phyloP scores from a whole-genome alignment of 164 flowering plant genomes.

The Vitis riparia region DNA sequence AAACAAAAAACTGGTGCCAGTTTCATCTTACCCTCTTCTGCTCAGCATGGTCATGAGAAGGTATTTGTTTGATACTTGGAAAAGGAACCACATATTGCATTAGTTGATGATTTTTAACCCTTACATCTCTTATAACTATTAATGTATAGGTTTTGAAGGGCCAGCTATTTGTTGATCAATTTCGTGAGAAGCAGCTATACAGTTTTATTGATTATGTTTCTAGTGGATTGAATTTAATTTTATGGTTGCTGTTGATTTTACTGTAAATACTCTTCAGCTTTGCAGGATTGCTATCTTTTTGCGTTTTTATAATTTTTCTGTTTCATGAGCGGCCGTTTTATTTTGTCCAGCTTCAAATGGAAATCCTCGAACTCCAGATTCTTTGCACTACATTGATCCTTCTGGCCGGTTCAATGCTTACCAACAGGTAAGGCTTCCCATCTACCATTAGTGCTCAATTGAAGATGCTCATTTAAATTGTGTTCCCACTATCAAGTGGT shows the following conservation, averaged over 20 bases:
- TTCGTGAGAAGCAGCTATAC: too few relatives aligned
- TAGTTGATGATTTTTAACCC: background rate
- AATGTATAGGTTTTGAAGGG: constrained; percentile 60
- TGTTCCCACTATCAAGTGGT: background rate
- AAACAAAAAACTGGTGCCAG: constrained; percentile 51
- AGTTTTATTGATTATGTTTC: too few relatives aligned
- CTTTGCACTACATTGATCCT: constrained; percentile 91
- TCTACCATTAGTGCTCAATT: background rate
- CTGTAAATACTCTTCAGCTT: too few relatives aligned
- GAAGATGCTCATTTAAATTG: background rate
- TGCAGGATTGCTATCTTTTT: too few relatives aligned
- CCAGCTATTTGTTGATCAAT: constrained; percentile 72
- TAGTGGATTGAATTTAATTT: too few relatives aligned
- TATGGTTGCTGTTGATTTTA: too few relatives aligned
- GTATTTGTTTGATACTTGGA: constrained; percentile 23
- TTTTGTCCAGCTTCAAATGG: too few relatives aligned
- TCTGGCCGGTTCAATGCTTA: constrained; percentile 86
- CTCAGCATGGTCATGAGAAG: constrained; percentile 45
- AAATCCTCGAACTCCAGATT: constrained; percentile 59
- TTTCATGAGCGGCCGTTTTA: too few relatives aligned
- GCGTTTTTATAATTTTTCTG: too few relatives aligned
- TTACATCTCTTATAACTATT: background rate
- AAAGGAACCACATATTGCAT: background rate
- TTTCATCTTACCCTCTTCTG: constrained; percentile 45
- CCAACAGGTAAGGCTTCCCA: constrained; percentile 62